phyloP scores from a whole-genome alignment of 139 green algal genomes.

The Eudorina sp. region DNA sequence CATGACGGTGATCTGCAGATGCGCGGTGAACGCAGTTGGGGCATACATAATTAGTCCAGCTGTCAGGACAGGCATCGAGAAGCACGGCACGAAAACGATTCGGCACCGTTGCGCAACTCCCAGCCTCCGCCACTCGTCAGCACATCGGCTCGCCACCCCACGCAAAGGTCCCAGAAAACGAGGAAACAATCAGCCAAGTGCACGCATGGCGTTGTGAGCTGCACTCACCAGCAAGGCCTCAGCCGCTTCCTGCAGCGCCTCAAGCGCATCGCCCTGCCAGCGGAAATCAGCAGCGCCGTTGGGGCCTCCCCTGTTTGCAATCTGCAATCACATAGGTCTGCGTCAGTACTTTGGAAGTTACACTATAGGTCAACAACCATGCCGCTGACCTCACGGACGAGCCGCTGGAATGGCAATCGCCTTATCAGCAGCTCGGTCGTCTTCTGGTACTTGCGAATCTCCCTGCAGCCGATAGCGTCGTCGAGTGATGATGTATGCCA shows the following conservation, averaged over 20 bases:
- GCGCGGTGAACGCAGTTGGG: no score
- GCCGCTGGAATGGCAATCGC: slow-evolving; percentile 95
- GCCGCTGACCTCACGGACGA: slow-evolving; percentile 56
- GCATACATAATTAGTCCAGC: no score
- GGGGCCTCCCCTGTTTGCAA: slow-evolving; percentile 63
- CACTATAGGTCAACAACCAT: no score
- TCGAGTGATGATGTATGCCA: no score
- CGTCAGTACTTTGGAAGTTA: neutral
- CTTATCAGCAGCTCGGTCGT: slow-evolving; percentile 94
- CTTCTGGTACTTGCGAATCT: slow-evolving; percentile 97
- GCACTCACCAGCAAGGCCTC: slow-evolving; percentile 95
- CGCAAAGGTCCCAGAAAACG: no score
- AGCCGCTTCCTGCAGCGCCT: slow-evolving; percentile 96
- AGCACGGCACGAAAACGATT: no score
- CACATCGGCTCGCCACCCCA: no score
- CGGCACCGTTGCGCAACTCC: no score
- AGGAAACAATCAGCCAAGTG: no score
- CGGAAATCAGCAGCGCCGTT: slow-evolving; percentile 90
- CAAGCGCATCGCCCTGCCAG: slow-evolving; percentile 81
- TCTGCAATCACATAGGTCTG: neutral
- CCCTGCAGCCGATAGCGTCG: slow-evolving; percentile 65
- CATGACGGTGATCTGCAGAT: slow-evolving; percentile 86
- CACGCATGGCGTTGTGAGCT: no score
- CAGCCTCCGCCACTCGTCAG: no score
- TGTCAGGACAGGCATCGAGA: no score